These are phyloP conservation scores for Microbotryum silenes-acaulis DNA, from an alignment of 1,284 basidiomycete genomes.

Conservation along the genomic window DNA sequence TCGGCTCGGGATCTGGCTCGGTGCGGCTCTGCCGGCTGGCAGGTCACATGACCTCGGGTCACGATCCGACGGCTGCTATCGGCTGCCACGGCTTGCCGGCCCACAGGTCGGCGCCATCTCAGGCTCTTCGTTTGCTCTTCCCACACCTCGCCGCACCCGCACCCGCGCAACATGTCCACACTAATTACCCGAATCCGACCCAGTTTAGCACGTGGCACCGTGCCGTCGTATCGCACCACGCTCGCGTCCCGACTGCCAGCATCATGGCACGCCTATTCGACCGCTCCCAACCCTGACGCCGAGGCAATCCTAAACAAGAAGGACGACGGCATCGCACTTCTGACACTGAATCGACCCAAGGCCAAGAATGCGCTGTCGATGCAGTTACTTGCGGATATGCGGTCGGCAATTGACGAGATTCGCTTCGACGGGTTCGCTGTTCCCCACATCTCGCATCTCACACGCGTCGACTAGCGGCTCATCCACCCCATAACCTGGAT, in stretches of 20 bases:
- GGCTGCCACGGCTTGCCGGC: no score
- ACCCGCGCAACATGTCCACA: no score
- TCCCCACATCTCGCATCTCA: neutral
- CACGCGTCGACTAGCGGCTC: neutral
- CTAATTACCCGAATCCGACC: no score
- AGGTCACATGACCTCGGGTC: neutral
- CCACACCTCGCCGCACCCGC: no score
- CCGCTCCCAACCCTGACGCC: slow-evolving; percentile 9
- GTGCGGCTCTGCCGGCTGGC: no score
- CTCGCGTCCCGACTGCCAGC: neutral
- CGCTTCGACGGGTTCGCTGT: slow-evolving; percentile 44
- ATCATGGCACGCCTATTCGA: neutral
- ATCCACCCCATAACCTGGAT: neutral
- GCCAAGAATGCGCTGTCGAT: slow-evolving; percentile 84
- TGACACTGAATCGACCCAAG: slow-evolving; percentile 65
- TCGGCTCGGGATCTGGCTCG: no score
- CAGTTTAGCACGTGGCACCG: no score
- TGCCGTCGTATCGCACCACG: neutral
- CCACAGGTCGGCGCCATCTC: no score
- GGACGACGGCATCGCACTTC: slow-evolving; percentile 39
- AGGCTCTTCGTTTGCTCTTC: no score
- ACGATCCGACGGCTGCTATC: neutral
- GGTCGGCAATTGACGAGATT: slow-evolving; percentile 50
- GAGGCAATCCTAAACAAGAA: slow-evolving; percentile 3
- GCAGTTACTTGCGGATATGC: slow-evolving; percentile 54